Evolutionary conservation across 2,329 filamentous ascomycete species (phyloP).

Genomic region (Reticulascus tulasneorum): DNA sequence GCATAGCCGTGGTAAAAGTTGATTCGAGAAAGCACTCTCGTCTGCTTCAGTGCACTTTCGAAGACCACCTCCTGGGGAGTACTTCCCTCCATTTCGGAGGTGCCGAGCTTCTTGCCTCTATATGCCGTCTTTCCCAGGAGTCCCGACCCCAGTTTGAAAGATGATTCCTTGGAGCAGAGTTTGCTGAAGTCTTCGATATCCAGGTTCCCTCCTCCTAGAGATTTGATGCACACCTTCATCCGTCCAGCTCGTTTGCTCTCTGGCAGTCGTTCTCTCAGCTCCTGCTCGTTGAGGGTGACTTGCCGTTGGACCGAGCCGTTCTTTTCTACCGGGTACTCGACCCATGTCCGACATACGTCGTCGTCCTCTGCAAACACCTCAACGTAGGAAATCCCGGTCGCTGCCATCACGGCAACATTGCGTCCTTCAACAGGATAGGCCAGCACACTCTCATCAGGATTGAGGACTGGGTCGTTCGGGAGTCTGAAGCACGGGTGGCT

Average conservation of each 20-base stretch:
- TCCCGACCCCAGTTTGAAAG: constrained; percentile 66
- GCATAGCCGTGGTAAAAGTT: constrained; percentile 68
- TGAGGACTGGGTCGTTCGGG: constrained; percentile 65
- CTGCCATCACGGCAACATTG: constrained; percentile 71
- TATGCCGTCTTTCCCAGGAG: constrained; percentile 66
- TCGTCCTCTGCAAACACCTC: constrained; percentile 82
- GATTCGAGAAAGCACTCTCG: constrained; percentile 70
- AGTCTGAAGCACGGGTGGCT: constrained; percentile 87
- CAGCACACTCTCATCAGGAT: constrained; percentile 72
- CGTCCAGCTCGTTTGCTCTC: constrained; percentile 68
- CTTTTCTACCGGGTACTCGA: constrained; percentile 68
- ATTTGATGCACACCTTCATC: constrained; percentile 71
- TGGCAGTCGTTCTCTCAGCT: constrained; percentile 67
- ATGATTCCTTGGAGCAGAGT: constrained; percentile 67
- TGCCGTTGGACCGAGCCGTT: constrained; percentile 64
- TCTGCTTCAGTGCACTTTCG: constrained; percentile 62
- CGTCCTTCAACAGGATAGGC: constrained; percentile 80
- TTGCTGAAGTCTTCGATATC: constrained; percentile 73
- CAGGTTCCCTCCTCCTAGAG: constrained; percentile 68
- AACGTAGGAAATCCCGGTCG: constrained; percentile 78
- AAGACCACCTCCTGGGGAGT: constrained; percentile 71
- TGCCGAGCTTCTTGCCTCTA: constrained; percentile 69
- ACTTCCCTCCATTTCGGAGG: constrained; percentile 66
- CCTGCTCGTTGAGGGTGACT: constrained; percentile 68
- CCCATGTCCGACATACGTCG: constrained; percentile 72